phyloP scores from a whole-genome alignment of 2,329 filamentous ascomycete genomes.

The Scorias spongiosa region DNA sequence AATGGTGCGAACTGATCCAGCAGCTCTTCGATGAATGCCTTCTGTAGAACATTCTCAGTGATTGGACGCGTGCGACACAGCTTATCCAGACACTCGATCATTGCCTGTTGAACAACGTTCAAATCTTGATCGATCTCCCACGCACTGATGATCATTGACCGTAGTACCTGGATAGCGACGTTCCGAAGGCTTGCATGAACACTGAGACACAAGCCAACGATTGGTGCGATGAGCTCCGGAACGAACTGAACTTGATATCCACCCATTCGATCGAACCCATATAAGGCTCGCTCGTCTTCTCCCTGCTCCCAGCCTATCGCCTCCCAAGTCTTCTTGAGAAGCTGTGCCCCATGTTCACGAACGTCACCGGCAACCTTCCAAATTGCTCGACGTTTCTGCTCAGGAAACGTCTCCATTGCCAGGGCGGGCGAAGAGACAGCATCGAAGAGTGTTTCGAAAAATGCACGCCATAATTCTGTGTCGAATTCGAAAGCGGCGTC shows the following conservation, averaged over 20 bases:
- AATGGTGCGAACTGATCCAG: constrained; percentile 65
- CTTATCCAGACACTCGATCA: constrained; percentile 83
- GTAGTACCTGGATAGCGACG: constrained; percentile 83
- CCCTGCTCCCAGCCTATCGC: constrained; percentile 92
- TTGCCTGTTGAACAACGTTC: constrained; percentile 81
- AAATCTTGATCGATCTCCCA: constrained; percentile 93
- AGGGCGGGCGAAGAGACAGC: constrained; percentile 79
- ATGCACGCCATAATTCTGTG: constrained; percentile 83
- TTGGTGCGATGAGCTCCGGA: constrained; percentile 74
- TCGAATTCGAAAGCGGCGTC: constrained; percentile 48
- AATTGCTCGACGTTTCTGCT: constrained; percentile 87
- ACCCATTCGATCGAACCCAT: constrained; percentile 70
- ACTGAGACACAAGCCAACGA: constrained; percentile 86
- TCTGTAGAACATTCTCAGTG: constrained; percentile 79
- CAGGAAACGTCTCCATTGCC: constrained; percentile 86
- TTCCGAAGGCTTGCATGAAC: constrained; percentile 81
- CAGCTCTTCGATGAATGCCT: constrained; percentile 79
- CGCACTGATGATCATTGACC: constrained; percentile 97
- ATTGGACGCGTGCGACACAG: constrained; percentile 69
- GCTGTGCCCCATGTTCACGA: constrained; percentile 73
- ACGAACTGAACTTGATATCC: constrained; percentile 98
- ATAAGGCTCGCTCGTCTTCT: constrained; percentile 60
- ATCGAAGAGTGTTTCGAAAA: constrained; percentile 78
- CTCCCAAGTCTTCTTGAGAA: constrained; percentile 78
- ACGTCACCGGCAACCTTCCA: constrained; percentile 99